Base-by-base conservation (phyloP, 768 basidiomycete genomes). In the Dioszegia crocea region DNA sequence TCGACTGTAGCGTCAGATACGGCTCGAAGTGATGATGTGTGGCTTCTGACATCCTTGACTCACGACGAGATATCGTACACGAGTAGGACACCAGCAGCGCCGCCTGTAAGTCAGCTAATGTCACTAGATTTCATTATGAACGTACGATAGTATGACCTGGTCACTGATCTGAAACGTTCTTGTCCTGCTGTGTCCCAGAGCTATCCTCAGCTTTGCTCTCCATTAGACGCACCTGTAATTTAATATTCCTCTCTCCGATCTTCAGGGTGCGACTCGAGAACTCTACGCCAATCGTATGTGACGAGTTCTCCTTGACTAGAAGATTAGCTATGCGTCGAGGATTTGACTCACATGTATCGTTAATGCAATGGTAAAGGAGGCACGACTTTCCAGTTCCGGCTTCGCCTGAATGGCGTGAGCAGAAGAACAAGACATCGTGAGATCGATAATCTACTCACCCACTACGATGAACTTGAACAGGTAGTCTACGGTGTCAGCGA, bases 381-480 rank as follows among this genome's bases (percentile, higher is more conserved):
- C 96, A 98, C 21, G 92, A 93, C 83, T 99, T 99, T 38, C 96
- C 96, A 3, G 91, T 89, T 62, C 92, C 94, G 21, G 94, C 89
- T 80, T 97, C 93, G 63, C 93, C 93, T 97, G 33, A n/a, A n/a
- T n/a, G n/a, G n/a, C n/a, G 33, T 33, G 33, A 33, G 6, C 14
- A 33, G n/a, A n/a, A n/a, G n/a, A 33, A 14, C 33, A 33, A 61
- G 24, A 64, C 51, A 33, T 30, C 58, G 55, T 54, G 49, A 38
- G 3, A 9, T 8, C 12, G 17, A 30, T 24, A 48, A 43, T 30
- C 36, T 46, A 64, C 51, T 4, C 61, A 90, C 94, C 94, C 70
- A 97, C 91, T 66, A 98, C 84, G 74, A 97, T 96, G 79, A 92
- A 91, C 80, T 99, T 99, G 86, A 97, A 91, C 66, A 99, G 84